Evolutionary conservation across 805 yeast genomes (phyloP).

Genomic region (Millerago galiae): DNA sequence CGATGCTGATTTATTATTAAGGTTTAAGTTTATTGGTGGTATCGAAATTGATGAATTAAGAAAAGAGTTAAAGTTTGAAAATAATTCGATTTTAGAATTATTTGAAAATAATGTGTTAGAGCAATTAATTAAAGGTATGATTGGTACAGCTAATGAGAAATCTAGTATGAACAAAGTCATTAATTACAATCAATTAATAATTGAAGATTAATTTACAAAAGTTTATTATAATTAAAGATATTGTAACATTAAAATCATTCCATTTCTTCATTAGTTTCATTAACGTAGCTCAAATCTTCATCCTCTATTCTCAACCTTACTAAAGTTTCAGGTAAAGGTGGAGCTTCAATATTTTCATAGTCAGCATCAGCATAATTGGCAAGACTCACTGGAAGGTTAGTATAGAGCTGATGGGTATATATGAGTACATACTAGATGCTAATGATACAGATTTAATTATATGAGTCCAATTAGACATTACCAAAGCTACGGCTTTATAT

Average conservation of each 20-base stretch:
- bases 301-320: conserved; percentile 50
- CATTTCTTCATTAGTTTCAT: background rate
- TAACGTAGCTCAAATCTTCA: conserved; percentile 29
- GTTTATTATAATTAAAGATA: no score
- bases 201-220: conserved; percentile 19
- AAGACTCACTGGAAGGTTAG: conserved; percentile 26
- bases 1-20: conserved; percentile 15
- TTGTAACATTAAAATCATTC: background rate
- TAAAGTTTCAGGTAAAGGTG: conserved; percentile 59
- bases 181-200: conserved; percentile 30
- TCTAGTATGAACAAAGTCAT: conserved; percentile 30
- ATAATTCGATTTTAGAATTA: conserved; percentile 16
- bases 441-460: conserved; percentile 54
- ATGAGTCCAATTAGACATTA: conserved; percentile 60
- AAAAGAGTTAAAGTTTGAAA: conserved; percentile 18
- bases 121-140: conserved; percentile 26
- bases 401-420: no score
- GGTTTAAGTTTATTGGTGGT: conserved; percentile 20
- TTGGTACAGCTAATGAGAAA: conserved; percentile 31
- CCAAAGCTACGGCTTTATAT: conserved; percentile 40
- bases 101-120: conserved; percentile 16
- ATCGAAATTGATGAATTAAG: conserved; percentile 19
- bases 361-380: conserved; percentile 32
- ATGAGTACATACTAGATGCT: conserved; percentile 34
- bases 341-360: conserved; percentile 26